Evolutionary conservation across 805 yeast genomes (phyloP).

Genomic region (Candida chauliodis): DNA sequence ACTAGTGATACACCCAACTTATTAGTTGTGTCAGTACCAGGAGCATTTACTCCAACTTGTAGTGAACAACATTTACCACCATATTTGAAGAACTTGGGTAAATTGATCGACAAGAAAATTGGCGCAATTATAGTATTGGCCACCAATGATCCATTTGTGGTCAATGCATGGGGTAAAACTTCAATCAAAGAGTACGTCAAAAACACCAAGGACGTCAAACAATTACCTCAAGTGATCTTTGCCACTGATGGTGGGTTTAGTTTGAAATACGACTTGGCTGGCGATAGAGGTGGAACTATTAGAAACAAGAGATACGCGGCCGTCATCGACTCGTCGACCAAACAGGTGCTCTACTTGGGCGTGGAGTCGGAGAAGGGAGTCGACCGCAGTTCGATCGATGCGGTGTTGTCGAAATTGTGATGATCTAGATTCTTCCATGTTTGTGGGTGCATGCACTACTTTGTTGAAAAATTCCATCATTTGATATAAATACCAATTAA

Average conservation of each 20-base stretch:
- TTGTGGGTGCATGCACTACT: not conserved
- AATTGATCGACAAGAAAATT: slow-evolving; percentile 24
- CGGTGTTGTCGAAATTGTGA: slow-evolving; percentile 33
- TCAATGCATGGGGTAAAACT: slow-evolving; percentile 44
- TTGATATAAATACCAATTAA: slow-evolving; percentile 1
- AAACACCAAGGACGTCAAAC: slow-evolving; percentile 12
- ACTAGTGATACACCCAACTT: slow-evolving; percentile 22
- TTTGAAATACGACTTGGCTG: slow-evolving; percentile 23
- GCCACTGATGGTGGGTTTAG: slow-evolving; percentile 41
- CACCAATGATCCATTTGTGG: slow-evolving; percentile 42
- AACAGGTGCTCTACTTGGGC: slow-evolving; percentile 32
- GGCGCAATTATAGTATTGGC: slow-evolving; percentile 32
- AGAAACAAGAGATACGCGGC: slow-evolving; percentile 41
- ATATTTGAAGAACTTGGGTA: slow-evolving; percentile 25
- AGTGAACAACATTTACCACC: slow-evolving; percentile 44
- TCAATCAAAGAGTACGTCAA: slow-evolving; percentile 24
- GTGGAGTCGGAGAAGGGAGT: slow-evolving; percentile 31
- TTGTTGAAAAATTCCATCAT: not conserved
- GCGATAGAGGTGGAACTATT: slow-evolving; percentile 34
- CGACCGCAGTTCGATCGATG: slow-evolving; percentile 33
- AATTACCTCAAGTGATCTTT: slow-evolving; percentile 29
- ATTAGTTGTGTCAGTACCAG: slow-evolving; percentile 39
- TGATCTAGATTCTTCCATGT: slow-evolving; percentile 1
- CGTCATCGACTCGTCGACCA: slow-evolving; percentile 24
- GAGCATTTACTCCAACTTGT: slow-evolving; percentile 44